phyloP scores from a whole-genome alignment of 2,329 filamentous ascomycete genomes.

The Colletotrichum camelliae region DNA sequence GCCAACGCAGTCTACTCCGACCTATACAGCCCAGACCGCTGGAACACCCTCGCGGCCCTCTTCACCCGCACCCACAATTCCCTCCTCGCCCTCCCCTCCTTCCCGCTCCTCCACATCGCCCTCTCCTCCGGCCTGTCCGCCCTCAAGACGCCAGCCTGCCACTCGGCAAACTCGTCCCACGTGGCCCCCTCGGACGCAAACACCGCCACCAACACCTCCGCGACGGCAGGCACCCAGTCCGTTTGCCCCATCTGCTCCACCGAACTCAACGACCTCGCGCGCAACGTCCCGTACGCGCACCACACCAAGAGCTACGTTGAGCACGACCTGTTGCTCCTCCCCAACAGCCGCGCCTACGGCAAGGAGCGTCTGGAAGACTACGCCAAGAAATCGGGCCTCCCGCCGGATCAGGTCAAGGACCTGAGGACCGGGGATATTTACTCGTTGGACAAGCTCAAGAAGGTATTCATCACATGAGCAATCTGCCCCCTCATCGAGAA shows the following conservation, averaged over 20 bases:
- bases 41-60: constrained; percentile 76
- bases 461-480: constrained; percentile 83
- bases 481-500: not conserved
- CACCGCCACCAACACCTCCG: constrained; percentile 31
- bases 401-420: constrained; percentile 74
- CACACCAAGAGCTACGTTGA: constrained; percentile 95
- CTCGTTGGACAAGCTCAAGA: constrained; percentile 69
- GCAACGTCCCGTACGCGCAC: constrained; percentile 90
- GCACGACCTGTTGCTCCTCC: constrained; percentile 82
- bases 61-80: constrained; percentile 89
- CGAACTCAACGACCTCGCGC: constrained; percentile 90
- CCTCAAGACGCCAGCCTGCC: constrained; percentile 93
- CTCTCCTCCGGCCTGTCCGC: constrained; percentile 90
- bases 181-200: constrained; percentile 36
- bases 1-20: constrained; percentile 48
- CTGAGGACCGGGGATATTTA: constrained; percentile 76
- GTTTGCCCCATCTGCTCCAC: constrained; percentile 96
- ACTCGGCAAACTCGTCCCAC: constrained; percentile 66
- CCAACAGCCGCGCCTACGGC: constrained; percentile 87
- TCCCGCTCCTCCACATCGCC: constrained; percentile 88
- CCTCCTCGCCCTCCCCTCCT: constrained; percentile 80
- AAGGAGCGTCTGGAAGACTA: constrained; percentile 75
- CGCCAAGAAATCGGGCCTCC: constrained; percentile 79
- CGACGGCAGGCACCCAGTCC: constrained; percentile 20
- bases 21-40: constrained; percentile 77